Conservation (phyloP, 306 rosid genomes). For the Castanea crenata region DNA sequence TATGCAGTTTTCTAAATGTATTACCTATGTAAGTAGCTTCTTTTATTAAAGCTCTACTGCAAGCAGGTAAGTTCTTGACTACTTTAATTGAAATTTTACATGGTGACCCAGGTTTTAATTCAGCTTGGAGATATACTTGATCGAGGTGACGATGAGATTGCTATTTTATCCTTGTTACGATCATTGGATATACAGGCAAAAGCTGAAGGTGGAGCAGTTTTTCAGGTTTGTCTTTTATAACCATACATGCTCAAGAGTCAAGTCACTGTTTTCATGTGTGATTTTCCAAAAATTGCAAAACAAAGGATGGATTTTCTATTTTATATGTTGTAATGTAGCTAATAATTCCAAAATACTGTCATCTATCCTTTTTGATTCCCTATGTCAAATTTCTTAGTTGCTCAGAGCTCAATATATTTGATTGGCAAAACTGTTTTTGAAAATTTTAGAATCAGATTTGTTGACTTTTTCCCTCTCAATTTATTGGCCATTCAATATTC, state of each 20-base stretch:
- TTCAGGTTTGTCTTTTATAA: constrained; percentile 64
- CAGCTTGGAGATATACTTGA: constrained; percentile 97
- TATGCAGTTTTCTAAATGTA: background rate
- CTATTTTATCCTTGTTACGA: constrained; percentile 79
- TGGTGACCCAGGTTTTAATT: constrained; percentile 59
- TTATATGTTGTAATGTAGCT: background rate
- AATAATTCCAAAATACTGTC: background rate
- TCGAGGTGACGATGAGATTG: constrained; percentile 95
- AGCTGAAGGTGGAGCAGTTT: constrained; percentile 89
- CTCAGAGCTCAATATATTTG: background rate
- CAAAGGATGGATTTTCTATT: background rate
- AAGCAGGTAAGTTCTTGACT: background rate
- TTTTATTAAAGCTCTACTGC: background rate
- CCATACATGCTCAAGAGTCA: background rate
- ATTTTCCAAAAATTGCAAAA: background rate
- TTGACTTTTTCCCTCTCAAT: background rate
- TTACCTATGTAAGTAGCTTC: background rate
- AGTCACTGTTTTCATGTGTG: background rate
- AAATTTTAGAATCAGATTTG: background rate
- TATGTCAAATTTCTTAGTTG: background rate
- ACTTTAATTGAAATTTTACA: background rate
- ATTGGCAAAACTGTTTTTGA: background rate
- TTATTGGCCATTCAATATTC: background rate
- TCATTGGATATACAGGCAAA: constrained; percentile 84
- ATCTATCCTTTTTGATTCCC: background rate